phyloP scores from a whole-genome alignment of 75 land plant genomes.

The Pseudotsuga menziesii region DNA sequence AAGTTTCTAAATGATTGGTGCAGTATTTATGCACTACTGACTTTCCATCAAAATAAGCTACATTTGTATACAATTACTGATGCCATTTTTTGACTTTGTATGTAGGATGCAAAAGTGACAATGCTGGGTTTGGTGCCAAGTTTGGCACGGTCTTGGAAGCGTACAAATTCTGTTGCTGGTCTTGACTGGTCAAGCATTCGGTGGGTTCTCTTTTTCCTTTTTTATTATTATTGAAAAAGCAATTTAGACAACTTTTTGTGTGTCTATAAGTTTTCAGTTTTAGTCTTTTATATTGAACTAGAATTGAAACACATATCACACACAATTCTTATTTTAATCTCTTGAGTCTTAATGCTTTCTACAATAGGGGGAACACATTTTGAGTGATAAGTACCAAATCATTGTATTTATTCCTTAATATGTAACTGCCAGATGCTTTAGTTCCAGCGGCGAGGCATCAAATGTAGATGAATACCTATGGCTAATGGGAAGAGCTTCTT shows the following conservation, averaged over 20 bases:
- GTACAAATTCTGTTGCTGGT: conserved; percentile 44
- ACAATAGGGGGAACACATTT: not conserved
- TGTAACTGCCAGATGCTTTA: conserved; percentile 68
- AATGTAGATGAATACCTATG: conserved; percentile 92
- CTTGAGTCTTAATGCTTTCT: conserved; percentile 1
- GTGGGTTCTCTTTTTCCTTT: conserved; percentile 22
- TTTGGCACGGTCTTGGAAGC: conserved; percentile 88
- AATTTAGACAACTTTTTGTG: not conserved
- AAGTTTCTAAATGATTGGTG: not conserved
- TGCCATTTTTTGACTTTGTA: conserved; percentile 2
- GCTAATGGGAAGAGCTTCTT: conserved; percentile 88
- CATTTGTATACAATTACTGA: not conserved
- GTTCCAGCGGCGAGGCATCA: conserved; percentile 96
- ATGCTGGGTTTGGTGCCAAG: conserved; percentile 96
- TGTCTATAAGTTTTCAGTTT: not conserved
- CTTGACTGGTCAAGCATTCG: conserved; percentile 86
- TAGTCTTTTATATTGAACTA: not conserved
- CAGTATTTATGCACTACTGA: not conserved
- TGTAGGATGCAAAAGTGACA: conserved; percentile 93
- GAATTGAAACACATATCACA: not conserved
- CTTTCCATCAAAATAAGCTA: not conserved
- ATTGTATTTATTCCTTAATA: not conserved
- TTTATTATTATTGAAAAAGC: not conserved
- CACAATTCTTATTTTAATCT: not conserved
- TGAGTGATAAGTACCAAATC: not conserved